Base-by-base conservation (phyloP, 2,329 filamentous ascomycete genomes). In the Neoarthrinium moseri region DNA sequence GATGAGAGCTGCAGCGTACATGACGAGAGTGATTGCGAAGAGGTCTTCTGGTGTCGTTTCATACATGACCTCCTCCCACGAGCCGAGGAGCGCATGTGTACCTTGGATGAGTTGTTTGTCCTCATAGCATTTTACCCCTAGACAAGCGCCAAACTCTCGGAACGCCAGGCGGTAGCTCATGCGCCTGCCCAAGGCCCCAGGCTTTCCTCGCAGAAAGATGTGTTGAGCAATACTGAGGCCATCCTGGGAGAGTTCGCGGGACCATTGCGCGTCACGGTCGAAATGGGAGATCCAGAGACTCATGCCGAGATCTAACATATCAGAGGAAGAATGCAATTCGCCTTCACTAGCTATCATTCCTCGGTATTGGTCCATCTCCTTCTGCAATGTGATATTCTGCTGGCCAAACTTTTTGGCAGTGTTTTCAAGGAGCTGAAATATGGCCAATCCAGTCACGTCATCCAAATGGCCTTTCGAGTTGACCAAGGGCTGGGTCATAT, bases 231-330 rank as follows among this genome's bases (percentile, higher is more conserved):
- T 47, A 4, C 49, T 44, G 7, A 70, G 47, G 6, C 62, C 63
- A 21, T 59, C 48, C 2, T 39, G 44, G 5, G 61, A 59, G 42
- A 79, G 55, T 4, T 57, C 51, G 3, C 53, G 53, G 3, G 77
- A 29, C 26, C 26, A 29, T 29, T 7, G 8, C 26, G 26, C 26
- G n/a, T 29, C 26, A 74, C 78, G 59, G 47, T 72, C 70, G 61
- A 79, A 77, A 49, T 81, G 77, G 18, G 68, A 67, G 35, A 73
- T 73, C 78, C 79, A 83, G 21, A 83, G 55, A 1, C 76, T 74
- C 79, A 83, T 82, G 1, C 79, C 80, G 34, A 83, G 56, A 54
- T 83, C 79, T n/a, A 81, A 58, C 15, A 72, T 62, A 57, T 81
- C 79, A 4, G 56, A 59, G 22, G 74, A 77, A 3, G 72, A 65